A percentile compares a stretch with the other conserved stretches of the same genome.
phyloP scores from a whole-genome alignment of 2,329 filamentous ascomycete genomes.

The Neurospora sp. region DNA sequence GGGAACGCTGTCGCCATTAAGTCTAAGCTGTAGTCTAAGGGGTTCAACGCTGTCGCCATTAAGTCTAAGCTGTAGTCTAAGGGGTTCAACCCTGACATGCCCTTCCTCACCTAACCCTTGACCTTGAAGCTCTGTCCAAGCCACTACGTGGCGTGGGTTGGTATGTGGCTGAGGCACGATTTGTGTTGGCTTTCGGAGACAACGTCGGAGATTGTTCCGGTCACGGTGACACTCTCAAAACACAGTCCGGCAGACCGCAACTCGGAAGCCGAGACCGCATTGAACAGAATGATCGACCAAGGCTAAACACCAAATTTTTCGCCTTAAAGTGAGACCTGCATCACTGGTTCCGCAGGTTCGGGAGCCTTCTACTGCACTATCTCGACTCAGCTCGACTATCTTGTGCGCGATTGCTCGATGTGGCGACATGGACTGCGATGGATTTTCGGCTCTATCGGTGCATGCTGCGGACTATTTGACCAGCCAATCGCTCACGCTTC shows the following conservation, averaged over 20 bases:
- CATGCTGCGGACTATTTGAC: slow-evolving; percentile 3
- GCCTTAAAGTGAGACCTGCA: background rate
- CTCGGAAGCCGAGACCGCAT: background rate
- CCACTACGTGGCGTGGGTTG: background rate
- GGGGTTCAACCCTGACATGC: background rate
- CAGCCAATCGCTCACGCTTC: slow-evolving; percentile 1
- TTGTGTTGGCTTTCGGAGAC: background rate
- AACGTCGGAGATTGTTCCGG: background rate
- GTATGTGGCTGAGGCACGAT: background rate
- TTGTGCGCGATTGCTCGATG: background rate
- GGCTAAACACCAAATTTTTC: background rate
- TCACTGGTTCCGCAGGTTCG: background rate
- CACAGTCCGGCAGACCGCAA: background rate
- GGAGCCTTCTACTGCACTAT: background rate
- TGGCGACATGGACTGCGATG: background rate
- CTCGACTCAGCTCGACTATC: background rate
- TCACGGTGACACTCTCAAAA: background rate
- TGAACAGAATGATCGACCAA: background rate
- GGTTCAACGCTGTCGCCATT: slow-evolving; percentile 46
- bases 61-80: slow-evolving; percentile 31
- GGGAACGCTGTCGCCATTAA: slow-evolving; percentile 53
- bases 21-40: slow-evolving; percentile 30
- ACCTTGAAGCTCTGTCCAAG: background rate
- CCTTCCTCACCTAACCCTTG: background rate
- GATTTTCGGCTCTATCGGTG: background rate